Base-by-base conservation (phyloP, 257 asterid genomes). In the Anisodus acutangulus region DNA sequence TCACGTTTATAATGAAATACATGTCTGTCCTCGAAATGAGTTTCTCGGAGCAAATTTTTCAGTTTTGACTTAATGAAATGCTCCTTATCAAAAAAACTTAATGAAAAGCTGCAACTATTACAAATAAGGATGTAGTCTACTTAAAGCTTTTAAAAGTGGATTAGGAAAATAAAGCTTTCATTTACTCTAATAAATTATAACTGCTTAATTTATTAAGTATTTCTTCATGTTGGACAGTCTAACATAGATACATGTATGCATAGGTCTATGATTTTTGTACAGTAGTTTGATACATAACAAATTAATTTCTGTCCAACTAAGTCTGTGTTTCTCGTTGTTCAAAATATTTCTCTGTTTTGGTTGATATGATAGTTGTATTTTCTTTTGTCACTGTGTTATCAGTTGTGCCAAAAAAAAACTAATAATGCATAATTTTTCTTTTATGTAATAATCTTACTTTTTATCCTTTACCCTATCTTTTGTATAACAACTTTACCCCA, bases 1-100 rank as follows among this genome's bases (percentile, higher is more conserved):
- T 85, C 66, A 10, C 80, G 51, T 60, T 81, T 82, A 45, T 78
- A 51, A 79, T 70, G 78, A 60, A 2, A 54, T 49, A 78, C 64
- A 78, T 53, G 49, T 54, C 64, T 8, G 1, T 78, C 81, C 26
- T 51, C 4, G 2, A 35, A 78, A 13, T 51, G 62, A 53, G 49
- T 53, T 13, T 78, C 82, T 12, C 31, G 3, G 82, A 35, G 31
- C 31, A 53, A 78, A 53, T 31, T 37, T 53, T 53, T 78, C 4
- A 22, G 26, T 31, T 78, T 31, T 78, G 43, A 78, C 16, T 53
- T 78, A 4, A 9, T 78, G 63, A 78, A 53, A 53, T 53, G 64
- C 64, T 15, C 54, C 54, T 41, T 69, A 16, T 69, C 78, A 69
- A 41, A 69, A 37, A 41, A 31, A 53, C 16, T 31, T 76, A 7